Evolutionary conservation across 805 yeast genomes (phyloP).

Genomic region (Candida morakotiae): DNA sequence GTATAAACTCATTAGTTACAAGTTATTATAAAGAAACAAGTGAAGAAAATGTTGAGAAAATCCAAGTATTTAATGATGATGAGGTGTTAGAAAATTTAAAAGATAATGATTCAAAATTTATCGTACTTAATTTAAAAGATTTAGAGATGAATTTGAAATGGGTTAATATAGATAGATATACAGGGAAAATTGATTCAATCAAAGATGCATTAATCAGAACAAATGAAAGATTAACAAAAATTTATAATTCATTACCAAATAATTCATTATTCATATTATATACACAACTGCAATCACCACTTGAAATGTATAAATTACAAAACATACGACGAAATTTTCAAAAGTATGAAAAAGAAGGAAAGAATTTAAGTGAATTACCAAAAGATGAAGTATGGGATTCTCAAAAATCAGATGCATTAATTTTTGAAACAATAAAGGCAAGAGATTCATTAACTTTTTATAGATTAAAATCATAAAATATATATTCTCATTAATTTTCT

Average conservation of each 20-base stretch:
- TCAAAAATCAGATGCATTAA: conserved; percentile 44
- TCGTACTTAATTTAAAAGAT: conserved; percentile 55
- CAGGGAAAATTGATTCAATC: conserved; percentile 12
- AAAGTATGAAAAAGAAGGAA: conserved; percentile 36
- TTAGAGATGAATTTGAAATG: conserved; percentile 43
- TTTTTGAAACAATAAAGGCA: conserved; percentile 46
- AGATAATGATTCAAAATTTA: conserved; percentile 44
- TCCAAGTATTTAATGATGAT: conserved; percentile 55
- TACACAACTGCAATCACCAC: conserved; percentile 61
- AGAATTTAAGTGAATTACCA: conserved; percentile 37
- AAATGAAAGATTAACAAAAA: conserved; percentile 39
- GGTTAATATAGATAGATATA: conserved; percentile 17
- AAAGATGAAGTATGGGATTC: conserved; percentile 47
- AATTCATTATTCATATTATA: conserved; percentile 58
- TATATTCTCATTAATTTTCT: conserved; percentile 1
- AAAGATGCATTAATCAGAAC: conserved; percentile 26
- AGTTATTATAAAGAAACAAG: conserved; percentile 21
- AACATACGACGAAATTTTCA: conserved; percentile 39
- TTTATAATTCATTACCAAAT: conserved; percentile 53
- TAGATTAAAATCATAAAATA: conserved; percentile 21
- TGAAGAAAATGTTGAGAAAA: conserved; percentile 15
- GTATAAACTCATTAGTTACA: conserved; percentile 16
- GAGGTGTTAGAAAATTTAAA: conserved; percentile 44
- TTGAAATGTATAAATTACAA: conserved; percentile 45
- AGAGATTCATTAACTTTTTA: conserved; percentile 59